Base-by-base conservation (phyloP, 495 filamentous ascomycete genomes). In the Aspergillus haitiensis region DNA sequence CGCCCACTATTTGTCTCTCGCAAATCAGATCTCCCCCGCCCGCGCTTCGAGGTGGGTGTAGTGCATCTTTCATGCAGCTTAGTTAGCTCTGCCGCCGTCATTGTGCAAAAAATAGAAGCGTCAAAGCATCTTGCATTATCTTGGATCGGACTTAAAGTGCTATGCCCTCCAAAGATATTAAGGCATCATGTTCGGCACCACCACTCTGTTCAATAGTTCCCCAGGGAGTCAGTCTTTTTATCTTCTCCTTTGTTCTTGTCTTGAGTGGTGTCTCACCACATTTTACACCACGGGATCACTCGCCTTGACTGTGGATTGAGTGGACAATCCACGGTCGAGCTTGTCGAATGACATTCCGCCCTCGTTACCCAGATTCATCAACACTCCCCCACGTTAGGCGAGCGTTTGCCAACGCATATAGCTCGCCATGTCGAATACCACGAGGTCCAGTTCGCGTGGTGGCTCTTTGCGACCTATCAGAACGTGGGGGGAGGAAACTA, bases 101-200 rank as follows among this genome's bases (percentile, higher is more conserved):
- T 51, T 46, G 46, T 36, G 54, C 16, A 62, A 65, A 65, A 65
- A 65, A 65, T 65, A 65, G 63, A 65, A 65, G 58, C 62, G 58
- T 56, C 46, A 52, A 21, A 45, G 52, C 45, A 58, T 58, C 34
- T 32, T 42, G 46, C 46, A 58, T 51, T 58, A 42, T 46, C 55
- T 33, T 6, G 8, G 10, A 50, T 36, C 48, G 46, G 55, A 52
- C 42, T 63, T 59, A 59, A 55, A 51, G 33, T n/a, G 11, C 51
- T 55, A 39, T 52, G 52, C 59, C 21, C 45, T 51, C 61, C 51
- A 46, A 34, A 58, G 51, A 56, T 63, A 58, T 63, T 33, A 56
- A 63, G 52, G 13, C 52, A 59, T 50, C 56, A 63, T 63, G 61
- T 47, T 34, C 61, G 53, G 15, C 61, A 33, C 52, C 61, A 33